Evolutionary conservation across 1,284 basidiomycete species (phyloP).

Genomic region (Lentinula novae-zelandiae): DNA sequence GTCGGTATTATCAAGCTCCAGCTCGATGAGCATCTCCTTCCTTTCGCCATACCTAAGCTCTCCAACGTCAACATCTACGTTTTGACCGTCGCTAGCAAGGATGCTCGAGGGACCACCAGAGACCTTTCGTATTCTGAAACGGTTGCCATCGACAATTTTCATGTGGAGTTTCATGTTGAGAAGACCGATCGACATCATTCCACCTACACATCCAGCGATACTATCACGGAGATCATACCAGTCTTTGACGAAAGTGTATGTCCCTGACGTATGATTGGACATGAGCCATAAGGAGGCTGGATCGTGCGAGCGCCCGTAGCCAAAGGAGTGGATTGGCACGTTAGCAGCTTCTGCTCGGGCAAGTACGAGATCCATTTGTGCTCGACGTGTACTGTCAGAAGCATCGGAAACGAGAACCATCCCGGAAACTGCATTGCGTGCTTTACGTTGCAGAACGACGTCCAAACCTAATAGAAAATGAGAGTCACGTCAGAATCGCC

Average conservation of each 20-base stretch:
- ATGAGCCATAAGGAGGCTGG: slow-evolving; percentile 98
- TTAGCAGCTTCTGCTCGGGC: slow-evolving; percentile 95
- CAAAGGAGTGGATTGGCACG: slow-evolving; percentile 94
- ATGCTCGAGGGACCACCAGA: slow-evolving; percentile 82
- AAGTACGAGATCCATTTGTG: slow-evolving; percentile 97
- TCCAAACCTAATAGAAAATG: slow-evolving; percentile 64
- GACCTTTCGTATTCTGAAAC: slow-evolving; percentile 89
- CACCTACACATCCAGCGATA: slow-evolving; percentile 88
- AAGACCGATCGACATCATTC: slow-evolving; percentile 90
- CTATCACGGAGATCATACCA: slow-evolving; percentile 92
- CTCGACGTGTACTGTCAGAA: slow-evolving; percentile 84
- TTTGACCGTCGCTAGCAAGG: slow-evolving; percentile 82
- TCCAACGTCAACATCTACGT: slow-evolving; percentile 94
- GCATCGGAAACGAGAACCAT: slow-evolving; percentile 94
- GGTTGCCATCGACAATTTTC: slow-evolving; percentile 77
- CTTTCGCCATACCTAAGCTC: slow-evolving; percentile 89
- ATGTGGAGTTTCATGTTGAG: slow-evolving; percentile 90
- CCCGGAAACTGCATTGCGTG: slow-evolving; percentile 84
- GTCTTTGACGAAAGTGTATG: slow-evolving; percentile 96
- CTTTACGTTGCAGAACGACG: slow-evolving; percentile 89
- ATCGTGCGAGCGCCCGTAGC: slow-evolving; percentile 95
- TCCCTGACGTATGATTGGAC: slow-evolving; percentile 94
- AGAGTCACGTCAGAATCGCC: not conserved
- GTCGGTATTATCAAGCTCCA: slow-evolving; percentile 83
- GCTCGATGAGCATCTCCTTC: slow-evolving; percentile 92